Base-by-base conservation (phyloP, 1,284 basidiomycete species). In the Boletus holoroseus region DNA sequence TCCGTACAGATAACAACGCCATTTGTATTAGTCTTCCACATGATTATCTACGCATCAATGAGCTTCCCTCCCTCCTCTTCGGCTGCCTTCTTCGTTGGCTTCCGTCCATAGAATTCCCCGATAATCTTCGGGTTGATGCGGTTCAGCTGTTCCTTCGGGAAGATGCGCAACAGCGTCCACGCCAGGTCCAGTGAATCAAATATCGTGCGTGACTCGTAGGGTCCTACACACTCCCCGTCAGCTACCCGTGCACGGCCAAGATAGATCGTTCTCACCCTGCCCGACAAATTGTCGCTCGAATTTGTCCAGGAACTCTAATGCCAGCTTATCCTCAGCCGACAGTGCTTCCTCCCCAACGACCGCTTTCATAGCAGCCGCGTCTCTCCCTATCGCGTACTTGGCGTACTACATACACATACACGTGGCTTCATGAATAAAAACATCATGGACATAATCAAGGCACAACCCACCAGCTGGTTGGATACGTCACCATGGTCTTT, bases 401-500 rank as follows among this genome's bases (percentile, higher is more conserved):
- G 92, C 91, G 68, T 95, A 95, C 88, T 92, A 64, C 53, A 47
- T 92, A 67, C 57, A 64, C 53, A 47, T 92, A 67, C 57, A 57
- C 62, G 65, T 62, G 62, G 49, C 46, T 51, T 32, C 53, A 38
- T 50, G 48, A 56, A 53, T 49, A 49, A 60, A 54, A 52, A 50
- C 49, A 50, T 48, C 46, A 44, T 41, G 36, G 16, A 55, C 46
- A 64, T 63, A 63, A 63, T 51, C 55, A 54, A 58, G 53, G 57
- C 50, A 58, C 53, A 12, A 72, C 85, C 55, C 58, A 89, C 88
- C 73, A 97, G 75, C 73, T 97, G 94, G 75, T 97, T 97, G 13
- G 95, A 99, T 34, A 99, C 96, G 73, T 99, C 96, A 64, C 92
- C 88, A 70, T 99, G 96, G 73, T 99, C 96, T 72, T 94, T 96